Evolutionary conservation across 1,284 basidiomycete species (phyloP), one percentile per base, ranked within the genome.

Genomic region (Pterulicium gracile): DNA sequence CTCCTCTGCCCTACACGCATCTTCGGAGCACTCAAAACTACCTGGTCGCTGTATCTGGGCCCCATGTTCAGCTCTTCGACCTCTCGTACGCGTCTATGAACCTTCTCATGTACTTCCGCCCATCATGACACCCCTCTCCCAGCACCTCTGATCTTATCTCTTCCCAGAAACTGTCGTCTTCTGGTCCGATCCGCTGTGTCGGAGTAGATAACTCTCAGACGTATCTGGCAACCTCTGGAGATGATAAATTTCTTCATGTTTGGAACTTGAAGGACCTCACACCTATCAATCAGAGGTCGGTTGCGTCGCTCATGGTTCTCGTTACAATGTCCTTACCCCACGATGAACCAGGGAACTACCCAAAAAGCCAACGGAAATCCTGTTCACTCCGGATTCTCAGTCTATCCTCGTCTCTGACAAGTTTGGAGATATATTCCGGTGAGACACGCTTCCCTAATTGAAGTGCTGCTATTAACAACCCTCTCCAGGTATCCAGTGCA

Each of bases 361-460:
- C 0, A 91, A 92, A 61, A 79, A 81, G 51, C 76, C 87, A 0
- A 88, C 86, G 0, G 69, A 67, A 1, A 59, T 91, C 32, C 56
- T 58, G 1, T 78, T 91, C 54, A 79, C 77, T 0, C 63, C 58
- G 13, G 70, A 79, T 45, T 68, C 69, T 0, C 68, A 79, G 50
- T 78, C 68, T 13, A 79, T 86, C 52, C 64, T 87, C 13, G 77
- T 79, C 13, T 74, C 80, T n/a, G 89, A 92, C 63, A 91, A 91
- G 59, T 91, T 91, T 53, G 88, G 89, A 0, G 89, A 92, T 55
- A 72, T 91, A 14, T 89, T 88, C 65, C 78, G 77, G 85, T 81
- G 47, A 43, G 64, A 51, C 19, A 7, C n/a, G 27, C n/a, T 32
- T 42, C 39, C 39, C 13, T n/a, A 0, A 43, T 15, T 42, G 23